Evolutionary conservation across 2,329 filamentous ascomycete species (phyloP), one percentile per base, ranked within the genome.

Genomic region (Phoma sp.): DNA sequence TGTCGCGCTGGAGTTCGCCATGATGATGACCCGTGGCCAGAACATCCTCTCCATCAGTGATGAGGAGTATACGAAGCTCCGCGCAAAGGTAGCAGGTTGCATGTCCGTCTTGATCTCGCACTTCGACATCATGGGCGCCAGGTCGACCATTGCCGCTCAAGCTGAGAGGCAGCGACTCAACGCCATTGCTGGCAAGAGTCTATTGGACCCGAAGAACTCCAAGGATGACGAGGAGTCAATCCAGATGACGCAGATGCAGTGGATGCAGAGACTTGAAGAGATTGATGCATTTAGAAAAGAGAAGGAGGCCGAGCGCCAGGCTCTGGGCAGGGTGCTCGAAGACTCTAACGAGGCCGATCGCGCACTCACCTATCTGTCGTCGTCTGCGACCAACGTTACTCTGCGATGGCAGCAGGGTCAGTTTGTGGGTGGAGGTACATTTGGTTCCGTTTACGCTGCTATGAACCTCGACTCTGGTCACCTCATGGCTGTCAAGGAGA

Each of bases 351-450:
- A 98, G 77, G 93, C 96, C 11, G 95, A 99, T 75, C 89, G 93
- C 47, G 97, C 93, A 23, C 84, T 99, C 33, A 96, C 93, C 1
- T 96, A 93, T 69, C 85, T 99, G 15, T 97, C 93, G 2, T 95
- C 93, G 0, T 96, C 92, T 33, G 92, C 93, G 12, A 96, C 92
- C 18, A 98, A 98, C 71, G 90, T 98, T 53, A 96, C 91, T 37
- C 86, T 98, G 78, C 88, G 95, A 60, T 99, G 95, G 95, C 95
- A 98, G 74, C 95, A 97, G 80, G 95, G 95, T n/a, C 92, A 96
- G 67, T 99, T 96, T 71, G 92, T 99, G 36, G 95, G 95, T 43
- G 93, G 95, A 46, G 95, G 95, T 62, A 97, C 93, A 0, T 99
- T 99, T 76, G 95, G 95, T 58, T 96, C 93, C 47, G 95, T 99